Evolutionary conservation across 805 yeast species (phyloP).

Genomic region (Kazachstania viticola): DNA sequence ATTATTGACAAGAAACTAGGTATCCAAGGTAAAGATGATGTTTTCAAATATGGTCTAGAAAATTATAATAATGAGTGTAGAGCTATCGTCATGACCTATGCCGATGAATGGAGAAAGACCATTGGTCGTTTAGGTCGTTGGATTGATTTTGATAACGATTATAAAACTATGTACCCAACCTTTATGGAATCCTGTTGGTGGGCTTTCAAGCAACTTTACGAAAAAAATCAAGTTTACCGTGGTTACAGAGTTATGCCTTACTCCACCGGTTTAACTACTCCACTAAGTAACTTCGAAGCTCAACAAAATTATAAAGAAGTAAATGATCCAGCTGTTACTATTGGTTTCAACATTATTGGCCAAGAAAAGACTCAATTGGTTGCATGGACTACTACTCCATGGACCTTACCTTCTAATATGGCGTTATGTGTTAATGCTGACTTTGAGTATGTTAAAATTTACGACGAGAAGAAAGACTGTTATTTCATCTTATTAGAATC

Average conservation of each 20-base stretch:
- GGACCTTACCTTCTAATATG: conserved; percentile 95
- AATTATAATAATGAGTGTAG: conserved; percentile 93
- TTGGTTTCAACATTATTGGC: conserved; percentile 71
- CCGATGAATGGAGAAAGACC: conserved; percentile 87
- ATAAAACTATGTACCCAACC: conserved; percentile 88
- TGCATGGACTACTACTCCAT: conserved; percentile 99
- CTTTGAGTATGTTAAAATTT: conserved; percentile 84
- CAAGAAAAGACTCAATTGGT: conserved; percentile 78
- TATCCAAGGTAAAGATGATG: conserved; percentile 88
- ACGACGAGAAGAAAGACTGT: conserved; percentile 74
- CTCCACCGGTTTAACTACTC: conserved; percentile 94
- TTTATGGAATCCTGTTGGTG: conserved; percentile 99
- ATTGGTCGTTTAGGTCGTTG: conserved; percentile 95
- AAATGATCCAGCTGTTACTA: conserved; percentile 89
- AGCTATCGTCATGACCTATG: conserved; percentile 93
- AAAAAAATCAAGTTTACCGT: conserved; percentile 82
- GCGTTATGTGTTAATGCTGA: conserved; percentile 86
- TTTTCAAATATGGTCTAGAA: conserved; percentile 84
- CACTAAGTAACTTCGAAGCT: conserved; percentile 94
- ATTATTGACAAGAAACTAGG: conserved; percentile 96
- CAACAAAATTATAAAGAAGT: conserved; percentile 97
- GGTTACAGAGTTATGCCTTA: conserved; percentile 98
- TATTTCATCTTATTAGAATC: conserved; percentile 78
- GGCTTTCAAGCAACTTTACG: conserved; percentile 84
- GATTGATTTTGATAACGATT: conserved; percentile 98